A percentile compares a stretch with the other conserved stretches of the same genome.
phyloP scores from a whole-genome alignment of 805 yeast species.

The Torulaspora microellipsoides region DNA sequence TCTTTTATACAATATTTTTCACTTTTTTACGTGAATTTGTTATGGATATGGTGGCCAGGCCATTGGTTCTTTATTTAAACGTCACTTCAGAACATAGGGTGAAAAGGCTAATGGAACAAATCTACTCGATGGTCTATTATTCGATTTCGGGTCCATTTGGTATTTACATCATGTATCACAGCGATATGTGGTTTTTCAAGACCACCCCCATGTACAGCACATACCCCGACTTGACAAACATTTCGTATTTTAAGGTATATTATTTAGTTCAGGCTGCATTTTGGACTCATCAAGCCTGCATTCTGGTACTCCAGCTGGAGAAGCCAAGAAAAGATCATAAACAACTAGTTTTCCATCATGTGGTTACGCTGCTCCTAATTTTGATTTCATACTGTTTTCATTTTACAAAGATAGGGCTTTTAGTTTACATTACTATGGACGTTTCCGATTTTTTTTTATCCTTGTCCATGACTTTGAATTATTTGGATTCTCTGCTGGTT shows the following conservation, averaged over 20 bases:
- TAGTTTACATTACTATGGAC: conserved; percentile 90
- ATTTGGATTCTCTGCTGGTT: conserved; percentile 51
- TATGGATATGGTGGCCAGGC: conserved; percentile 72
- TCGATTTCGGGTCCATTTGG: conserved; percentile 76
- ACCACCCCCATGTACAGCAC: conserved; percentile 67
- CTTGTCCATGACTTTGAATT: conserved; percentile 70
- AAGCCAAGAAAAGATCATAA: conserved; percentile 85
- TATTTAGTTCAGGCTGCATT: conserved; percentile 87
- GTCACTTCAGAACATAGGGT: conserved; percentile 40
- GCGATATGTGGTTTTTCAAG: conserved; percentile 81
- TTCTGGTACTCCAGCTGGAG: conserved; percentile 72
- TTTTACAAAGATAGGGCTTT: conserved; percentile 91
- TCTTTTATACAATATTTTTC: conserved; percentile 71
- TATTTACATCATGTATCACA: conserved; percentile 69
- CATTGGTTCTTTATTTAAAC: conserved; percentile 43
- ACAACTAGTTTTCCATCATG: conserved; percentile 84
- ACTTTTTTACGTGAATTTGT: conserved; percentile 80
- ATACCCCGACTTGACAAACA: conserved; percentile 75
- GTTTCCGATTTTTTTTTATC: conserved; percentile 82
- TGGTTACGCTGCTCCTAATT: conserved; percentile 79
- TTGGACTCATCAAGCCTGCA: conserved; percentile 88
- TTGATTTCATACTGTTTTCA: conserved; percentile 82
- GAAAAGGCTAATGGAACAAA: conserved; percentile 81
- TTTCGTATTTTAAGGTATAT: conserved; percentile 61
- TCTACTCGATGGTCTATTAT: conserved; percentile 72